Conservation (phyloP, 768 basidiomycete species). For the Lactifluus piperatus region DNA sequence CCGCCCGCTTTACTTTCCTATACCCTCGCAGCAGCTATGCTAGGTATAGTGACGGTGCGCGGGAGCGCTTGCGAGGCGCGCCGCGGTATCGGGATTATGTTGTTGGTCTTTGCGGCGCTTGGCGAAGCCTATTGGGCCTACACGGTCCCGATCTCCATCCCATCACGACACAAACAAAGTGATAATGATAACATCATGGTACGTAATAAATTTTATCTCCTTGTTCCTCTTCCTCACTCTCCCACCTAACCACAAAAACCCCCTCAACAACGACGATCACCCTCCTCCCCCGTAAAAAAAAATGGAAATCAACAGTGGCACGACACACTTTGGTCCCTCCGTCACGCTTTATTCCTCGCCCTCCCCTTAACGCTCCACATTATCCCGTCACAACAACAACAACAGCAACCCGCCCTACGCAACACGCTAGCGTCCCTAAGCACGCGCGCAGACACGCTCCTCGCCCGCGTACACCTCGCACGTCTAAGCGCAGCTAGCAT, state of each 20-base stretch:
- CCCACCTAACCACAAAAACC: no score
- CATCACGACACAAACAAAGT: not conserved
- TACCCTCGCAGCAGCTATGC: conserved; percentile 7
- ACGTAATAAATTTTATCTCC: not conserved
- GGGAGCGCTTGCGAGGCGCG: conserved; percentile 14
- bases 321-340: conserved; percentile 14
- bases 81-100: not conserved
- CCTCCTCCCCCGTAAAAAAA: no score
- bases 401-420: not conserved
- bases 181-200: conserved; percentile 13
- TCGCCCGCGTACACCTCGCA: conserved; percentile 9
- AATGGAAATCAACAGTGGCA: conserved; percentile 18
- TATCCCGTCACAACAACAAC: conserved; percentile 1
- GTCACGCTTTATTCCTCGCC: conserved; percentile 17
- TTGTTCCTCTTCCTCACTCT: not conserved
- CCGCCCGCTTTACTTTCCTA: conserved; percentile 17
- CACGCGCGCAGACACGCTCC: conserved; percentile 1
- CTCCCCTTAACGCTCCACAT: conserved; percentile 13
- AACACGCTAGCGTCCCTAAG: not conserved
- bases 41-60: conserved; percentile 12
- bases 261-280: no score
- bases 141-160: conserved; percentile 6
- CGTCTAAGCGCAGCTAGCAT: not conserved
- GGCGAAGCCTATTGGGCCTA: conserved; percentile 12
- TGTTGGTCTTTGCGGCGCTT: conserved; percentile 6